Conservation (phyloP, 2,329 filamentous ascomycete genomes). For the Aspergillus proliferans region DNA sequence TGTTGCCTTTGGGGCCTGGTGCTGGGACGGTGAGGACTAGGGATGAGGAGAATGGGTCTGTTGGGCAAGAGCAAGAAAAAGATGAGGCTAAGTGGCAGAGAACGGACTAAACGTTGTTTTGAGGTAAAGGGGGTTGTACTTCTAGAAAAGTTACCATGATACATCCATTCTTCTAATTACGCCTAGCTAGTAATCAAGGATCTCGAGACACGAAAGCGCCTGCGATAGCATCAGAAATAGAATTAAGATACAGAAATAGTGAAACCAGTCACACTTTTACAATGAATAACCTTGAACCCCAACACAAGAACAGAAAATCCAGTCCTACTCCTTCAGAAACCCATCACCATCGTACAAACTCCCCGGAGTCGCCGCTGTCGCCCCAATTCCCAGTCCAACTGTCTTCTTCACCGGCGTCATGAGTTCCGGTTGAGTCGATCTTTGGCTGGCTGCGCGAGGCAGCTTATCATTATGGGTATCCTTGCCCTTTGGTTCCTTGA, state of each 20-base stretch:
- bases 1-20: constrained; percentile 46
- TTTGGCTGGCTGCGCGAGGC: constrained; percentile 5
- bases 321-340: constrained; percentile 30
- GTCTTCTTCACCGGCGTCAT: constrained; percentile 23
- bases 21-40: constrained; percentile 59
- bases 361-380: constrained; percentile 29
- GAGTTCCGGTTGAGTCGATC: constrained; percentile 14
- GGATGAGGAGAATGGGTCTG: constrained; percentile 50
- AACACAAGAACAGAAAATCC: neutral
- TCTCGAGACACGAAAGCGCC: neutral
- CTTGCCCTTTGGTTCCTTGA: constrained; percentile 19
- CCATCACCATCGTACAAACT: constrained; percentile 43
- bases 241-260: neutral
- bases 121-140: neutral
- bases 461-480: neutral
- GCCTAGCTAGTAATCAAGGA: neutral
- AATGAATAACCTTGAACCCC: neutral
- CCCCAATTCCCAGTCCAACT: constrained; percentile 23
- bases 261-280: constrained; percentile 1
- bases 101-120: constrained; percentile 34
- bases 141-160: neutral
- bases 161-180: neutral
- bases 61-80: constrained; percentile 32
- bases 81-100: constrained; percentile 50
- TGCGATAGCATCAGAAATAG: neutral